A percentile compares a stretch with the other conserved stretches of the same genome.
Conservation (phyloP, 495 filamentous ascomycete genomes). For the Penicillium taxi region DNA sequence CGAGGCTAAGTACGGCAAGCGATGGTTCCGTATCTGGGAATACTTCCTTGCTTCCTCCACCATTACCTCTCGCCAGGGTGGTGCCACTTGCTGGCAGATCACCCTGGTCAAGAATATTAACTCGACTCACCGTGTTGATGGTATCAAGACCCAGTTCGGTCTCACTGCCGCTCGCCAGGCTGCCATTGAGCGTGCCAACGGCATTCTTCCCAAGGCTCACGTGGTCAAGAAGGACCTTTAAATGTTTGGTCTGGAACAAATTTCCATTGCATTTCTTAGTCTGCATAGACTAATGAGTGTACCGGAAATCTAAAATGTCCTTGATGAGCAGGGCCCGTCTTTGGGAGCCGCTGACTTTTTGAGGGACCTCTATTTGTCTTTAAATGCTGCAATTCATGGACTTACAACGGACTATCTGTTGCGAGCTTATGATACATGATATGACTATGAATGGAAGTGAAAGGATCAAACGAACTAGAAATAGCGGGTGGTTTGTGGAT, state of each 20-base stretch:
- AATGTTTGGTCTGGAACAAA: slow-evolving; percentile 6
- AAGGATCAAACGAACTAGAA: slow-evolving; percentile 4
- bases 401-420: not conserved
- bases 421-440: slow-evolving; percentile 2
- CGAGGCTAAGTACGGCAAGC: slow-evolving; percentile 85
- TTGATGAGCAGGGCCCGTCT: too few relatives aligned
- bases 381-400: too few relatives aligned
- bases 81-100: slow-evolving; percentile 94
- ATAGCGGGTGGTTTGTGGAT: not conserved
- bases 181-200: slow-evolving; percentile 32
- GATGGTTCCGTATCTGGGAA: slow-evolving; percentile 99
- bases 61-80: slow-evolving; percentile 88
- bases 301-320: not conserved
- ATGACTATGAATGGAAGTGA: slow-evolving; percentile 12
- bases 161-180: slow-evolving; percentile 59
- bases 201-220: slow-evolving; percentile 35
- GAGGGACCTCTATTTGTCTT: too few relatives aligned
- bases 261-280: slow-evolving; percentile 4
- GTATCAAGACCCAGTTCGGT: slow-evolving; percentile 65
- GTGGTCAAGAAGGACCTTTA: slow-evolving; percentile 31
- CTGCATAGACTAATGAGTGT: not conserved
- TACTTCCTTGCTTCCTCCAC: slow-evolving; percentile 93
- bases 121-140: slow-evolving; percentile 87
- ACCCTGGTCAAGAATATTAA: slow-evolving; percentile 96
- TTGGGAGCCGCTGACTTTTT: too few relatives aligned